phyloP scores from a whole-genome alignment of 306 rosid species.

The Lathyrus tuberosus region DNA sequence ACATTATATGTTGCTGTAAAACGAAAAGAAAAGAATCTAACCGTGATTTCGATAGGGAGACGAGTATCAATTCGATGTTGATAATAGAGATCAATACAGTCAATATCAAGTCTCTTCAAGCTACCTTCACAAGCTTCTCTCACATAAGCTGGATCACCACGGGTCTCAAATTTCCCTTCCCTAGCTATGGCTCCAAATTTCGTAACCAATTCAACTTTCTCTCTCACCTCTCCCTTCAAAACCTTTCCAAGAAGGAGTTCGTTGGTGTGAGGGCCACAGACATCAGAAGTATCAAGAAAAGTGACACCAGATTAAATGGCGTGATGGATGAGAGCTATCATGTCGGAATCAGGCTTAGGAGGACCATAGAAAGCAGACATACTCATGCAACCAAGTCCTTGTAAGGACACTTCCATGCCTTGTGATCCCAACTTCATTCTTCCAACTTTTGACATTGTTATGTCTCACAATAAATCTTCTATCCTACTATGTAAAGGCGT shows the following conservation, averaged over 20 bases:
- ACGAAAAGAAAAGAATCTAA: conserved; percentile 7
- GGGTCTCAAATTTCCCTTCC: conserved; percentile 36
- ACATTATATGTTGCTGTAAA: no score
- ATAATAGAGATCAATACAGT: conserved; percentile 78
- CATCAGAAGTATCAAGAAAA: conserved; percentile 66
- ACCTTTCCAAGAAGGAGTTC: conserved; percentile 66
- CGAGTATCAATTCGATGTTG: conserved; percentile 69
- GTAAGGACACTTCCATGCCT: conserved; percentile 62
- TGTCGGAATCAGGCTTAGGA: conserved; percentile 66
- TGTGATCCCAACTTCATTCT: conserved; percentile 65
- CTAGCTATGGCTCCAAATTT: conserved; percentile 45
- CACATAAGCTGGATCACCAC: conserved; percentile 68
- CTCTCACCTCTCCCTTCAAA: conserved; percentile 41
- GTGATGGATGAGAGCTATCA: conserved; percentile 57
- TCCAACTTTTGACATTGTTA: conserved; percentile 48
- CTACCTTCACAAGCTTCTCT: conserved; percentile 73
- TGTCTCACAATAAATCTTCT: no score
- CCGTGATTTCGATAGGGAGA: conserved; percentile 82
- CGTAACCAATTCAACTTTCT: conserved; percentile 60
- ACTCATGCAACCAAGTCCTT: conserved; percentile 76
- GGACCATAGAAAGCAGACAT: conserved; percentile 72
- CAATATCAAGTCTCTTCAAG: conserved; percentile 58
- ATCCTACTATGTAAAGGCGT: no score
- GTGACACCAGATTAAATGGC: conserved; percentile 52
- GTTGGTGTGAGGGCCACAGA: conserved; percentile 65